Conservation (phyloP, 1,139 yeast species). For the Yamadazyma blattariae region DNA sequence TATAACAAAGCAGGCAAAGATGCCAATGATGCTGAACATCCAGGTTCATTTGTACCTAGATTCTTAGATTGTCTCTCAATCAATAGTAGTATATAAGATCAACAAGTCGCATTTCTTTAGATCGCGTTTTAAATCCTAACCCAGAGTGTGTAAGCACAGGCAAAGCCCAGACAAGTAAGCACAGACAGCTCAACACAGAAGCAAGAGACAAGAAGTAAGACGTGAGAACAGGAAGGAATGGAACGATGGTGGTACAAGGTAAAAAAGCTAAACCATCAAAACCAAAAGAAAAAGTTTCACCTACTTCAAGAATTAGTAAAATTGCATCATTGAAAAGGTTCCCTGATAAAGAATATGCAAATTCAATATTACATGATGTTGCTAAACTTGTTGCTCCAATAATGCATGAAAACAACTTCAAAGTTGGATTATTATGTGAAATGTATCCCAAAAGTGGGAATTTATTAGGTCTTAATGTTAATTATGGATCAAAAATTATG, state of each 20-base stretch:
- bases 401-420: conserved; percentile 64
- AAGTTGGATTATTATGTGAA: conserved; percentile 71
- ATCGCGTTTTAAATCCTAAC: too few species aligned
- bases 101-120: too few species aligned
- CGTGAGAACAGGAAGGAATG: neutral
- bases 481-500: conserved; percentile 73
- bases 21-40: conserved; percentile 32
- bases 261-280: conserved; percentile 4
- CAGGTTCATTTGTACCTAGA: conserved; percentile 49
- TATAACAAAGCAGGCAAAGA: conserved; percentile 65
- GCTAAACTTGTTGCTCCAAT: conserved; percentile 70
- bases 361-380: conserved; percentile 55
- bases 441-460: conserved; percentile 73
- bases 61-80: conserved; percentile 36
- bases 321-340: conserved; percentile 58
- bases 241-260: conserved; percentile 12
- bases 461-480: conserved; percentile 82
- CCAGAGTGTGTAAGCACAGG: too few species aligned
- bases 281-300: conserved; percentile 26
- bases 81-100: neutral
- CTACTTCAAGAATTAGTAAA: conserved; percentile 46
- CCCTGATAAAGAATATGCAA: conserved; percentile 55
- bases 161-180: too few species aligned
- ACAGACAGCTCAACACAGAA: too few species aligned
- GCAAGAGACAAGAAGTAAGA: too few species aligned